Conservation (phyloP, 140 eudicot species). For the Senecio squalidus region DNA sequence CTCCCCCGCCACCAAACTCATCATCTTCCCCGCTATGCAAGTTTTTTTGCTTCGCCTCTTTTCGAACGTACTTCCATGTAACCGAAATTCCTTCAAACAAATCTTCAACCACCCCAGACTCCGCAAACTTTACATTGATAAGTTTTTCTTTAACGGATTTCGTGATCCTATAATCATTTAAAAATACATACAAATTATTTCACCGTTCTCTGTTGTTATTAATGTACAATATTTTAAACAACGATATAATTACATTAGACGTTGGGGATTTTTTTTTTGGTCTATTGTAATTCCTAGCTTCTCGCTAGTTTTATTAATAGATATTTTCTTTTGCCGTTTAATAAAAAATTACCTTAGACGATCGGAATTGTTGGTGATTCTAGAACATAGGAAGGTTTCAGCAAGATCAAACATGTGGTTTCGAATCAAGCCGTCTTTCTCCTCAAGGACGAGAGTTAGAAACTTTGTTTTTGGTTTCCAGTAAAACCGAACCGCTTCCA, state of each 20-base stretch:
- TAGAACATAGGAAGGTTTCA: neutral
- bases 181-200: too few species aligned
- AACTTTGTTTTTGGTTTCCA: neutral
- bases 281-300: too few species aligned
- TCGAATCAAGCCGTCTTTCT: neutral
- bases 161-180: neutral
- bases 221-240: too few species aligned
- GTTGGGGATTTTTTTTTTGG: too few species aligned
- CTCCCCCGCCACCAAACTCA: too few species aligned
- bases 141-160: neutral
- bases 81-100: neutral
- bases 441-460: neutral
- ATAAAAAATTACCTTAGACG: neutral
- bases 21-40: neutral
- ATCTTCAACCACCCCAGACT: neutral
- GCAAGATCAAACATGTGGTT: neutral
- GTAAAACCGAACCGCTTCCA: neutral
- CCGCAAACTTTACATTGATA: neutral
- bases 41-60: neutral
- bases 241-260: too few species aligned
- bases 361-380: neutral
- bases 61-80: neutral
- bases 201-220: too few species aligned
- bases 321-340: too few species aligned
- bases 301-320: too few species aligned